Percentiles rank a stretch among this genome's conserved stretches.
Conservation (phyloP, 1,284 basidiomycete species). For the Puccinia brachypodii region DNA sequence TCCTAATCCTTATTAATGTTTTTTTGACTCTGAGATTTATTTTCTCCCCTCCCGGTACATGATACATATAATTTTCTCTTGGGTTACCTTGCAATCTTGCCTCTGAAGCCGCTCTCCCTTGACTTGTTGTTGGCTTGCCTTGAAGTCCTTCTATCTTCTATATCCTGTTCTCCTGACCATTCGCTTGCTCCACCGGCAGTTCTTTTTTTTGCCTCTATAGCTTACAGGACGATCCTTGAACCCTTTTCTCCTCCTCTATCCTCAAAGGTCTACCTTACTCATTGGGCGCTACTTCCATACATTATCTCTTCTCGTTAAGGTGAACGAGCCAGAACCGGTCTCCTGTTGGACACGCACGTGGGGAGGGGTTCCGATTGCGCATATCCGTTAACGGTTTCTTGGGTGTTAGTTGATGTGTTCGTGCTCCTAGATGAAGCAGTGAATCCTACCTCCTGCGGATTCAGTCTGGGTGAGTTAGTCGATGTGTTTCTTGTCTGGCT, state of each 20-base stretch:
- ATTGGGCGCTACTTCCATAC: not conserved
- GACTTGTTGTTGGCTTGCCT: constrained; percentile 7
- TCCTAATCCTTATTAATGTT: not conserved
- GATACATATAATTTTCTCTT: not conserved
- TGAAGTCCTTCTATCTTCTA: not conserved
- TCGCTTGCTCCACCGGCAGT: constrained; percentile 20
- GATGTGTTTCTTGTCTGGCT: constrained; percentile 18
- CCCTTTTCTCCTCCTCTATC: constrained; percentile 17
- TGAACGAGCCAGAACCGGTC: constrained; percentile 15
- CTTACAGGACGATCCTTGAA: constrained; percentile 18
- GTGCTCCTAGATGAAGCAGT: constrained; percentile 41
- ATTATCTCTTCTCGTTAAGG: constrained; percentile 1
- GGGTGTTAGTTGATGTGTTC: constrained; percentile 24
- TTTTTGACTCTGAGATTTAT: not conserved
- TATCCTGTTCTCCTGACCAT: constrained; percentile 23
- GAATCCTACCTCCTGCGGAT: constrained; percentile 36
- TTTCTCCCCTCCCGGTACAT: not conserved
- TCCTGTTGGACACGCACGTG: constrained; percentile 29
- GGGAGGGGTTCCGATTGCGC: constrained; percentile 44
- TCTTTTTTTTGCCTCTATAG: not conserved
- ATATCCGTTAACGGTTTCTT: constrained; percentile 44
- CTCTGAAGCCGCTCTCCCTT: constrained; percentile 13
- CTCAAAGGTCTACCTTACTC: not conserved
- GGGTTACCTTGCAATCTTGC: not conserved
- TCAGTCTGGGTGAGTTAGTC: constrained; percentile 35